Evolutionary conservation across 352 stramenopile species (phyloP), one percentile per base, ranked within the genome.

Genomic region (Halophytophthora polymorphica): DNA sequence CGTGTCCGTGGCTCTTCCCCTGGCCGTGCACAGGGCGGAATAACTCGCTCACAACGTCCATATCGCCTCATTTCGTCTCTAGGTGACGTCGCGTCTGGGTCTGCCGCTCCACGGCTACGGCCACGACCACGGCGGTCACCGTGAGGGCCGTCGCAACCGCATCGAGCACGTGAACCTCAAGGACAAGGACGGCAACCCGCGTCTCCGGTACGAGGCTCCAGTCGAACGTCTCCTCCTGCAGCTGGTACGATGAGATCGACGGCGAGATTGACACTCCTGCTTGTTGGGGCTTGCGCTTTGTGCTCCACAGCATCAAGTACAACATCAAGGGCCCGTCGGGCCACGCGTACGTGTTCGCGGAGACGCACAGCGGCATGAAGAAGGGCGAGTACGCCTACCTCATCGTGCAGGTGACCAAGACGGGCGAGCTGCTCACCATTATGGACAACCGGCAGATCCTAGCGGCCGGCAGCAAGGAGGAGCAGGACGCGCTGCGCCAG

Each of bases 301-400:
- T 21, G 31, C 17, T 18, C 23, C 19, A 58, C 8, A 77, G 89
- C 31, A 91, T 98, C 47, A 92, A 96, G 66, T 98, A 96, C 75
- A 98, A 98, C 66, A 74, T 98, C 51, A 95, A 98, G 69, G 94
- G 94, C 23, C 83, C 83, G 5, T 91, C 89, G 34, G 86, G 81
- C 42, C 75, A 93, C 47, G 91, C 75, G n/a, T 86, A 81, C 58
- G 91, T 95, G 50, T 98, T 98, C 73, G 89, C 90, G 2, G 92
- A 98, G 71, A 86, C 97, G 31, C 93, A 89, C 46, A 72, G 88
- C 45, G 72, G 86, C 56, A 98, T 98, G 90, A 89, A 93, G 48
- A 94, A 88, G 56, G 90, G 90, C 44, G 94, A 97, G 67, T 98
- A 96, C 60, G 94, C 97, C 49, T 98, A 98, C 69, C 61, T 98